Percentiles rank a stretch among this genome's conserved stretches.
Evolutionary conservation across 2,329 filamentous ascomycete species (phyloP).

Genomic region (Lasiodiplodia hormozganensis): DNA sequence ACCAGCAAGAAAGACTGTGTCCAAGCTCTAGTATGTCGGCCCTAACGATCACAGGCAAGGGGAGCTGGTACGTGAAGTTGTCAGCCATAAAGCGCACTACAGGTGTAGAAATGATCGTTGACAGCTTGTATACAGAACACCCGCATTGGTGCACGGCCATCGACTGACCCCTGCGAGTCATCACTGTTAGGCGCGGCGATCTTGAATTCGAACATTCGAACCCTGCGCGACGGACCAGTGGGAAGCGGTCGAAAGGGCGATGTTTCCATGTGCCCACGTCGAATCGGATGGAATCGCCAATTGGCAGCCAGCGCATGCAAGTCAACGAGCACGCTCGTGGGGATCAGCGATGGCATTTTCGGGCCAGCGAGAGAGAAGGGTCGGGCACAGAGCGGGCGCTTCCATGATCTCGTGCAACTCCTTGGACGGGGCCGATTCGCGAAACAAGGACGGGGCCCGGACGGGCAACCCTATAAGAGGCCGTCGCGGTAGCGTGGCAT

Average conservation of each 20-base stretch:
- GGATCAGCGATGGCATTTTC: slow-evolving; percentile 15
- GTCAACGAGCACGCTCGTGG: slow-evolving; percentile 14
- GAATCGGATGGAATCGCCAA: neutral
- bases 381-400: slow-evolving; percentile 17
- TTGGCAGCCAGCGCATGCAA: slow-evolving; percentile 3
- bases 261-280: neutral
- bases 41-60: neutral
- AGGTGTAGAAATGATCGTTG: neutral
- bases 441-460: slow-evolving; percentile 24
- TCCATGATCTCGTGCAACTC: slow-evolving; percentile 19
- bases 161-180: neutral
- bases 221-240: too few relatives aligned
- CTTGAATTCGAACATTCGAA: neutral
- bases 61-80: neutral
- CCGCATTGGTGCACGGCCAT: too few relatives aligned
- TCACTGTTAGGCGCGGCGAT: neutral
- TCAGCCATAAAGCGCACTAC: neutral
- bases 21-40: neutral
- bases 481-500: slow-evolving; percentile 14
- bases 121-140: neutral
- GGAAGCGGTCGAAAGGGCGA: too few relatives aligned
- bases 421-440: slow-evolving; percentile 17
- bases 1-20: neutral
- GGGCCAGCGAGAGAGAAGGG: neutral
- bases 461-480: slow-evolving; percentile 22